phyloP scores from a whole-genome alignment of 345 rosid genomes.

The Abelmoschus esculentus region DNA sequence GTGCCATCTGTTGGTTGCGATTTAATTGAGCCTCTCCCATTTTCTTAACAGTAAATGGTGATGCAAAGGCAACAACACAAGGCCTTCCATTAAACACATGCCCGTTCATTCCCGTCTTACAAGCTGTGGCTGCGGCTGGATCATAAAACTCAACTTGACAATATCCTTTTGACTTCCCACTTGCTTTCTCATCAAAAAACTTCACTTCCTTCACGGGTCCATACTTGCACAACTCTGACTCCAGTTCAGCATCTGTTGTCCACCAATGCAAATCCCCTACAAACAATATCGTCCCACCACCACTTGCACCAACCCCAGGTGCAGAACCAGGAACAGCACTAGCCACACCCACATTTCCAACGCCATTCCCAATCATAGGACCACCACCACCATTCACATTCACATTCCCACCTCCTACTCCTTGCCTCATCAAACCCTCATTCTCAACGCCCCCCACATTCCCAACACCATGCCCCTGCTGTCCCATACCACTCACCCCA shows the following conservation, averaged over 20 bases:
- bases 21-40: conserved; percentile 11
- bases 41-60: conserved; percentile 7
- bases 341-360: neutral
- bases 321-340: neutral
- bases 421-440: conserved; percentile 5
- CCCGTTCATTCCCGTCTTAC: conserved; percentile 10
- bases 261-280: conserved; percentile 11
- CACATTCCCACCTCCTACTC: neutral
- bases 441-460: neutral
- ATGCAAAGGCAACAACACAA: conserved; percentile 11
- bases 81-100: conserved; percentile 9
- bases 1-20: conserved; percentile 5
- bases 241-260: conserved; percentile 6
- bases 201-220: conserved; percentile 7
- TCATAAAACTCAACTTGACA: conserved; percentile 8
- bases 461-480: neutral
- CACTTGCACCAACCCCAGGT: neutral
- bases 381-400: neutral
- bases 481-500: conserved; percentile 5
- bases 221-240: conserved; percentile 12
- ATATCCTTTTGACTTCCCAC: conserved; percentile 10
- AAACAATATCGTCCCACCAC: conserved; percentile 8
- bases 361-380: neutral
- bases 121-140: neutral
- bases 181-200: conserved; percentile 10